phyloP scores from a whole-genome alignment of 2,329 filamentous ascomycete species.

The Chrysoporthe puriensis region DNA sequence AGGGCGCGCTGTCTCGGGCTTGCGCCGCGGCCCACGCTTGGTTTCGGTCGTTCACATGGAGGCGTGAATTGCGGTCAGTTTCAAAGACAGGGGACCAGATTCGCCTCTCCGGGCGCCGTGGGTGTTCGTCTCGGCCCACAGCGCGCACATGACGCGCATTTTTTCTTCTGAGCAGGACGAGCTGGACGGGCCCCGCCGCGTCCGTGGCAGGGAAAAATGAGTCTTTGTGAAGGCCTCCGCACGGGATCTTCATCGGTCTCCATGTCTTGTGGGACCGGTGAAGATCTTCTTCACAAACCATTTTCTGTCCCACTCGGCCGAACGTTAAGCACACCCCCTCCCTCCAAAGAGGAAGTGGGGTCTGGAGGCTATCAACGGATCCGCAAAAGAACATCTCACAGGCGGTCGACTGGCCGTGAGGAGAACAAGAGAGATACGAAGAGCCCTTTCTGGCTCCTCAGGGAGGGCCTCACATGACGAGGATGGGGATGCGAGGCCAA shows the following conservation, averaged over 20 bases:
- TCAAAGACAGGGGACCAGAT: slow-evolving; percentile 18
- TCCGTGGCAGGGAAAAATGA: slow-evolving; percentile 19
- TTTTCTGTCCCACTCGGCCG: slow-evolving; percentile 23
- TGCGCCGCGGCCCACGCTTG: slow-evolving; percentile 29
- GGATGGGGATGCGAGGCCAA: slow-evolving; percentile 30
- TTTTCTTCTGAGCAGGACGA: slow-evolving; percentile 12
- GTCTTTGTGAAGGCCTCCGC: slow-evolving; percentile 22
- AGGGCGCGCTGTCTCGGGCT: slow-evolving; percentile 27
- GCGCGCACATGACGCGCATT: slow-evolving; percentile 18
- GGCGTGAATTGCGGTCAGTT: slow-evolving; percentile 28
- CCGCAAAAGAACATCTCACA: slow-evolving; percentile 15
- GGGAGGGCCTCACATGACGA: slow-evolving; percentile 33
- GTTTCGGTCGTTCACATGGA: slow-evolving; percentile 26
- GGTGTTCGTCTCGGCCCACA: slow-evolving; percentile 19
- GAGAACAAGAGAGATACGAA: neutral
- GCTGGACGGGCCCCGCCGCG: slow-evolving; percentile 7
- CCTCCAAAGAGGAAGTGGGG: slow-evolving; percentile 18
- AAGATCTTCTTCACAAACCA: slow-evolving; percentile 24
- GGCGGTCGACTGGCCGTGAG: slow-evolving; percentile 8
- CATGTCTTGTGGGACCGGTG: slow-evolving; percentile 25
- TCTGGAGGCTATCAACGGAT: slow-evolving; percentile 22
- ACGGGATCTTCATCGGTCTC: slow-evolving; percentile 22
- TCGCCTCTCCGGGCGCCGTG: slow-evolving; percentile 14
- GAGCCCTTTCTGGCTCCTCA: slow-evolving; percentile 8
- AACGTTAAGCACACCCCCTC: slow-evolving; percentile 23